Evolutionary conservation across 2,329 filamentous ascomycete genomes (phyloP), one percentile per base, ranked within the genome.

Genomic region (Sclerotinia glacialis): DNA sequence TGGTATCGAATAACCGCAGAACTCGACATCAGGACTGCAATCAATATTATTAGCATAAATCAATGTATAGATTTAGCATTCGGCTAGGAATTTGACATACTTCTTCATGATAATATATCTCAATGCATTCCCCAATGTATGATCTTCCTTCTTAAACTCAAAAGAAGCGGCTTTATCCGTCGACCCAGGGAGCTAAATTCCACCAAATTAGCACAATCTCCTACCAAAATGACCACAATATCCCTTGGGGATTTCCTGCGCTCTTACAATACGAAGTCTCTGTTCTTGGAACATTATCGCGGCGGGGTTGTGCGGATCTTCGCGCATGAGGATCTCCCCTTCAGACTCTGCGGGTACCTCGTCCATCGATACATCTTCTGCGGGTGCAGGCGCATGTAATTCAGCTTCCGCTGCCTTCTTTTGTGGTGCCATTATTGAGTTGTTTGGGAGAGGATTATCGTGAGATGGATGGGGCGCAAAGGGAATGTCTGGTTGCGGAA

Each of bases 21-120:
- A 97, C 78, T 99, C 95, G 68, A 99, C 95, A 70, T 95, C 88
- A 40, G 95, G 94, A 78, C 94, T 98, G 71, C 64, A 64, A 28
- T 31, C 40, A 46, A 26, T 40, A 47, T 31, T 1, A 53, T 72
- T 61, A 73, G 69, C 56, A 56, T 16, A n/a, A 23, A 42, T 63
- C 52, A 50, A 28, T 23, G 14, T 1, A 50, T 26, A 49, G 5
- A 18, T 6, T 37, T 12, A 23, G 44, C 14, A 37, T 8, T 18
- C 5, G 18, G 49, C 31, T 50, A 42, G 23, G 49, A 31, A 50
- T 8, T 7, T 14, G 56, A 76, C 86, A 71, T 82, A 97, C 94
- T 99, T 99, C 81, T 98, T 98, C 91, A 97, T 97, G 75, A 99
- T 96, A 70, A 97, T 90, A 77, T 93, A 98, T 75, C 95, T 86